These are phyloP conservation scores for Sporisorium graminicola DNA, from an alignment of 1,284 basidiomycete species.

Conservation along the genomic window DNA sequence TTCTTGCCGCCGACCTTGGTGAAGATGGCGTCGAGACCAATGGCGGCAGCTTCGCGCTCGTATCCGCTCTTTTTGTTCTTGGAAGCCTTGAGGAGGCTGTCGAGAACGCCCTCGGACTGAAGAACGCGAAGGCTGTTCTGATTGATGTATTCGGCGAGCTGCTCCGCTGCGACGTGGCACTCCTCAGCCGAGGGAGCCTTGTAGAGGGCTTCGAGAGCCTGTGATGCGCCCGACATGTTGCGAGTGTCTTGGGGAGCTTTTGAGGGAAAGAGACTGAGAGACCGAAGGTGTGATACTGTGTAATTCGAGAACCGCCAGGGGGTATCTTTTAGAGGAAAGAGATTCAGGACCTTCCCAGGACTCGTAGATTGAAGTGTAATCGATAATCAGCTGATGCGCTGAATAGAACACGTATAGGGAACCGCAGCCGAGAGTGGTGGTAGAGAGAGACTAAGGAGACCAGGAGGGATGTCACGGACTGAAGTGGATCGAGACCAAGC, in stretches of 20 bases:
- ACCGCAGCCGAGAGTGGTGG: slow-evolving; percentile 37
- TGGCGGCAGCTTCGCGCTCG: slow-evolving; percentile 90
- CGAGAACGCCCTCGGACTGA: slow-evolving; percentile 68
- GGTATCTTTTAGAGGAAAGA: slow-evolving; percentile 19
- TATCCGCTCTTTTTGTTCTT: slow-evolving; percentile 88
- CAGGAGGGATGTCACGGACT: too few species aligned
- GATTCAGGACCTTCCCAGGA: background rate
- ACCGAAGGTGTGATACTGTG: background rate
- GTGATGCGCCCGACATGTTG: slow-evolving; percentile 39
- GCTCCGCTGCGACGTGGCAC: slow-evolving; percentile 67
- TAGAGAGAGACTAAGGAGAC: slow-evolving; percentile 13
- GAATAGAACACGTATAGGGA: slow-evolving; percentile 4
- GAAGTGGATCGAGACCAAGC: slow-evolving; percentile 2
- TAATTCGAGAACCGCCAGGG: background rate
- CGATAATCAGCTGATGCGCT: slow-evolving; percentile 12
- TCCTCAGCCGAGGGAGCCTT: slow-evolving; percentile 61
- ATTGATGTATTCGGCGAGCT: slow-evolving; percentile 69
- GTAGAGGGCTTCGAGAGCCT: slow-evolving; percentile 54
- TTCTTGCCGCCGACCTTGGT: slow-evolving; percentile 69
- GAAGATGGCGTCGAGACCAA: slow-evolving; percentile 74
- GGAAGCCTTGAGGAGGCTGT: slow-evolving; percentile 73
- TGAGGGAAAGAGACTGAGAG: slow-evolving; percentile 1
- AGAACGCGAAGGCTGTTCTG: slow-evolving; percentile 67
- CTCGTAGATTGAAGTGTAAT: slow-evolving; percentile 4
- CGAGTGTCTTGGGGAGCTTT: slow-evolving; percentile 7